phyloP scores from a whole-genome alignment of 2,329 filamentous ascomycete species.

The Colletotrichum orbiculare region DNA sequence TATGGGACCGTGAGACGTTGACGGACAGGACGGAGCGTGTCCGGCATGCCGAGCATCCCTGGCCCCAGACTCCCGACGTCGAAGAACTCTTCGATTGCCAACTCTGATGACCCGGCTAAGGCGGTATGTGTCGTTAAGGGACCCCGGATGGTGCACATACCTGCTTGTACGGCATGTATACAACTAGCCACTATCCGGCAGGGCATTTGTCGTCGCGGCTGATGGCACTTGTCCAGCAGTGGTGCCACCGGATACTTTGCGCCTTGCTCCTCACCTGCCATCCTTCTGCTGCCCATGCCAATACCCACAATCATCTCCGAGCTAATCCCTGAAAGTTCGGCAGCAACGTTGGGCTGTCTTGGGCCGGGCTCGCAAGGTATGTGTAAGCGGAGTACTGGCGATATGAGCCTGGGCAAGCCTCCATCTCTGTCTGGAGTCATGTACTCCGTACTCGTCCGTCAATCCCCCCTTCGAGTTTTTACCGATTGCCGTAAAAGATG shows the following conservation, averaged over 20 bases:
- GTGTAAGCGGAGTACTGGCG: too few relatives aligned
- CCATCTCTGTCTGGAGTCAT: too few relatives aligned
- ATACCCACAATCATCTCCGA: slow-evolving; percentile 35
- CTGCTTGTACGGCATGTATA: neutral
- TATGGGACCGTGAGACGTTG: neutral
- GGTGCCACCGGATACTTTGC: slow-evolving; percentile 28
- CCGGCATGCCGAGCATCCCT: slow-evolving; percentile 3
- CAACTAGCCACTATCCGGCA: slow-evolving; percentile 23
- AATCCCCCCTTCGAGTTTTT: too few relatives aligned
- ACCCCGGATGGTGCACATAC: too few relatives aligned
- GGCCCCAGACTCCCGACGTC: slow-evolving; percentile 1
- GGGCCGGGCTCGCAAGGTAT: slow-evolving; percentile 4
- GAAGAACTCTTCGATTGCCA: slow-evolving; percentile 24
- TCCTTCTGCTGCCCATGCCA: neutral
- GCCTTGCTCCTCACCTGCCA: neutral
- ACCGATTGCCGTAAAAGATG: too few relatives aligned
- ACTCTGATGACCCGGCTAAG: slow-evolving; percentile 4
- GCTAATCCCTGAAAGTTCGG: slow-evolving; percentile 32
- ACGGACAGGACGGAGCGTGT: slow-evolving; percentile 8
- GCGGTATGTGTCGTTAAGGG: neutral
- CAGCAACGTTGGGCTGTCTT: slow-evolving; percentile 26
- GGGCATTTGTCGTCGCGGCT: slow-evolving; percentile 10
- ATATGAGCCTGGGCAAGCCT: too few relatives aligned
- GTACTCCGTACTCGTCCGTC: too few relatives aligned
- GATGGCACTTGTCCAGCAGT: slow-evolving; percentile 33